Base-by-base conservation (phyloP, 306 rosid species). In the Bauhinia variegata region DNA sequence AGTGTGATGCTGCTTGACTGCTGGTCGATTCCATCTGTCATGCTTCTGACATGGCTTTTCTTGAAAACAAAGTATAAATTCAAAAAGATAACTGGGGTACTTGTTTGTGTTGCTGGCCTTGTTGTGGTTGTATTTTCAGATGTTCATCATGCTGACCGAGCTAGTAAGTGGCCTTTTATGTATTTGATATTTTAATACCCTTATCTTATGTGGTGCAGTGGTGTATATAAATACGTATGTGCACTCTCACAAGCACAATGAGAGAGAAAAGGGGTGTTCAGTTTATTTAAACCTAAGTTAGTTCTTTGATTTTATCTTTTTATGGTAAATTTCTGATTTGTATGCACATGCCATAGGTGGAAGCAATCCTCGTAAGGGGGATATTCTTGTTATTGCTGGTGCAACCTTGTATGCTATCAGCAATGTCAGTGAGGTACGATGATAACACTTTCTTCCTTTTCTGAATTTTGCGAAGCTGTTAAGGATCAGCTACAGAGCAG, bases 1-100 rank as follows among this genome's bases (percentile, higher is more conserved):
- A 93, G 97, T 41, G 96, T 93, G 50, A 93, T 90, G 97, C 81
- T 93, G 75, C 91, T 93, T 43, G 99, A 93, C 79, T 90, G 97
- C 83, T 93, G 99, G 99, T 64, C 97, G 54, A 88, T 93, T 54
- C 99, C 99, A 41, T 81, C 70, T 5, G 97, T 90, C 67, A 88
- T 93, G 97, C 82, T 93, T 75, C 88, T 93, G 53, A 90, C 99
- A 14, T 88, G 99, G 99, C 1, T 93, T 75, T 93, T 93, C 95
- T 85, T 93, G 77, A 93, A 93, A 77, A 88, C 99, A 6, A 93
- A 88, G 68, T 93, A 93, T 78, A 72, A 92, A 82, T 80, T 78
- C 55, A 70, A 67, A 63, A 93, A 90, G 81, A 75, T 93, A 67
- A 64, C 76, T 3, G 99, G 99, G 31, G 97, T 93, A 44, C 7